Evolutionary conservation across 2,329 filamentous ascomycete genomes (phyloP).

Genomic region (Ophiocordyceps sinensis): DNA sequence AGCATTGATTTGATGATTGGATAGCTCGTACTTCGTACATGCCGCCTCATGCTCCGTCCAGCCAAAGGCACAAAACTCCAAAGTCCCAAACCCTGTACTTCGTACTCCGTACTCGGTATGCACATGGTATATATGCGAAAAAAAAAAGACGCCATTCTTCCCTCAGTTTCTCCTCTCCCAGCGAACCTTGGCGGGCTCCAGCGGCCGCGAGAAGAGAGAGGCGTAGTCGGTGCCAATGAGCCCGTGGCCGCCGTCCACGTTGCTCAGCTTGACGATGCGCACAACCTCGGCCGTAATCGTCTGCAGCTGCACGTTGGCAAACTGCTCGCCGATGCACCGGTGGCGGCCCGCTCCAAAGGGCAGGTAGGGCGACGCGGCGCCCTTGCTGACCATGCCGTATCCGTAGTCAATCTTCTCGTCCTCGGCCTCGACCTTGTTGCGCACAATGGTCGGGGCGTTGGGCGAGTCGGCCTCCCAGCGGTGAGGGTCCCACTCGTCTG

Average conservation of each 20-base stretch:
- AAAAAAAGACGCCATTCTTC: not conserved
- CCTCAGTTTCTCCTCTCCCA: conserved; percentile 56
- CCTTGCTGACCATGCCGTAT: conserved; percentile 86
- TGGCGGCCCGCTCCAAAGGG: conserved; percentile 90
- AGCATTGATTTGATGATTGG: too few species aligned
- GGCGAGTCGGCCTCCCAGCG: conserved; percentile 63
- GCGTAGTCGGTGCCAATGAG: conserved; percentile 56
- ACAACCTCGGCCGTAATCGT: conserved; percentile 70
- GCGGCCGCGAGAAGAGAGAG: conserved; percentile 59
- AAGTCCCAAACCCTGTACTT: too few species aligned
- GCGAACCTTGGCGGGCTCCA: conserved; percentile 55
- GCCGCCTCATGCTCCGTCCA: too few species aligned
- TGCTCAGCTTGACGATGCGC: conserved; percentile 65
- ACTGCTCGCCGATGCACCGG: conserved; percentile 92
- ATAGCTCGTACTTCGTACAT: not conserved
- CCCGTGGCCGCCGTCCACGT: conserved; percentile 53
- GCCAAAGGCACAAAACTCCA: too few species aligned
- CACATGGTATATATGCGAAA: not conserved
- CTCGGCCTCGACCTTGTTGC: conserved; percentile 32
- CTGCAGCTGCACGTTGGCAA: conserved; percentile 83
- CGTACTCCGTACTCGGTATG: too few species aligned
- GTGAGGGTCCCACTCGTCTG: conserved; percentile 75
- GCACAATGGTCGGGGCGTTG: conserved; percentile 32
- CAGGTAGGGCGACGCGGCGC: conserved; percentile 75
- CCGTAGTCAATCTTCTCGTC: conserved; percentile 83